Conservation (phyloP, 345 rosid genomes). For the Draba incana region DNA sequence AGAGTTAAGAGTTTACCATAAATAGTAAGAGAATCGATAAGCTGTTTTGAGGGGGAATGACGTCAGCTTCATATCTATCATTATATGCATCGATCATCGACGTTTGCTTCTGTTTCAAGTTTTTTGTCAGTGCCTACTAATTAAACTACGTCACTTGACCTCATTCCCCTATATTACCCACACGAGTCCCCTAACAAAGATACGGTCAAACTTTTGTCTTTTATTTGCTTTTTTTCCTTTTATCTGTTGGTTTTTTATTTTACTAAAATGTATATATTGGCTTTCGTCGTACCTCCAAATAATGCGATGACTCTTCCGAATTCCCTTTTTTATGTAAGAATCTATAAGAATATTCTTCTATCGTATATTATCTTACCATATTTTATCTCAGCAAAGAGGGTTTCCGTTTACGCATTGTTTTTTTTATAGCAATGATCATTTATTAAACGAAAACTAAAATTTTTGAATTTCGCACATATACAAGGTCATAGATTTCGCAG, state of each 20-base stretch:
- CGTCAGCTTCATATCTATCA: constrained; percentile 23
- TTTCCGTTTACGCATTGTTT: too few relatives aligned
- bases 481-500: neutral
- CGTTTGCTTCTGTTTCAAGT: constrained; percentile 36
- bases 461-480: neutral
- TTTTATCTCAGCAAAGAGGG: neutral
- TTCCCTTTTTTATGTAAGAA: constrained; percentile 6
- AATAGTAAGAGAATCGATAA: constrained; percentile 27
- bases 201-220: constrained; percentile 9
- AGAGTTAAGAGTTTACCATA: constrained; percentile 27
- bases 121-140: constrained; percentile 32
- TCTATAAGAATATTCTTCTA: constrained; percentile 13
- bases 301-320: constrained; percentile 1
- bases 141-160: constrained; percentile 25
- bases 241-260: constrained; percentile 4
- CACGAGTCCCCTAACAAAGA: constrained; percentile 17
- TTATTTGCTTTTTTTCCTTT: neutral
- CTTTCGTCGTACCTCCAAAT: constrained; percentile 4
- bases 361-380: neutral
- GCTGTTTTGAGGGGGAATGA: constrained; percentile 19
- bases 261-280: neutral
- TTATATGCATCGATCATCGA: constrained; percentile 16
- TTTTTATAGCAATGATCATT: too few relatives aligned
- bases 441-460: too few relatives aligned
- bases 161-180: constrained; percentile 27